A percentile compares a stretch with the other conserved stretches of the same genome.
phyloP scores from a whole-genome alignment of 1,139 yeast genomes.

The Pichia terricola region DNA sequence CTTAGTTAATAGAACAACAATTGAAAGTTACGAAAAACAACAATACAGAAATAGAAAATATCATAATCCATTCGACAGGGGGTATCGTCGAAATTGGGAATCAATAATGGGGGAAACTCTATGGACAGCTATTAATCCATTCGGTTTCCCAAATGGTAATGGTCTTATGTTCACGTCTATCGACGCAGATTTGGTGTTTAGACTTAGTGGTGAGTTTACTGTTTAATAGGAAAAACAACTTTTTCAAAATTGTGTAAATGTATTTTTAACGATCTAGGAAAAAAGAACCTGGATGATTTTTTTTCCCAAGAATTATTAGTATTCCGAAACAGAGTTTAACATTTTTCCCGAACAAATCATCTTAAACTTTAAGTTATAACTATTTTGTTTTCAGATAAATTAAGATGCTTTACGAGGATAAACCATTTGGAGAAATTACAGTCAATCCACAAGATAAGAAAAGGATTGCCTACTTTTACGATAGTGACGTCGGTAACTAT shows the following conservation, averaged over 20 bases:
- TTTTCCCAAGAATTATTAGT: too few species aligned
- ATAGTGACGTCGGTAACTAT: constrained; percentile 89
- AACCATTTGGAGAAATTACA: constrained; percentile 52
- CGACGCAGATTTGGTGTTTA: neutral
- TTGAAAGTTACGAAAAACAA: constrained; percentile 64
- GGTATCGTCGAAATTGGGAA: constrained; percentile 49
- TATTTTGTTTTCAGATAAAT: too few species aligned
- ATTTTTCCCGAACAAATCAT: too few species aligned
- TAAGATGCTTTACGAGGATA: constrained; percentile 29
- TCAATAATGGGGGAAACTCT: constrained; percentile 59
- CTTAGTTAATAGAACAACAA: constrained; percentile 61
- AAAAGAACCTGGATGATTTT: too few species aligned
- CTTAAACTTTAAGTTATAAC: too few species aligned
- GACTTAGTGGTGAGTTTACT: neutral
- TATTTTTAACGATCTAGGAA: too few species aligned
- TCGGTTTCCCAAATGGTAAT: constrained; percentile 65
- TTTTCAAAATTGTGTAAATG: too few species aligned
- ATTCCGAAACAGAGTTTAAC: too few species aligned
- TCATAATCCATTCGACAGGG: constrained; percentile 69
- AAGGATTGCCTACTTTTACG: constrained; percentile 58
- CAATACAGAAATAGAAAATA: constrained; percentile 34
- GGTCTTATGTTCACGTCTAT: neutral
- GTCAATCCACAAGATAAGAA: constrained; percentile 50
- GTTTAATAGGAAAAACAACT: too few species aligned
- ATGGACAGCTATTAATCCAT: neutral